Evolutionary conservation across 257 asterid genomes (phyloP), one percentile per base, ranked within the genome.

Genomic region (Cinchona pubescens): DNA sequence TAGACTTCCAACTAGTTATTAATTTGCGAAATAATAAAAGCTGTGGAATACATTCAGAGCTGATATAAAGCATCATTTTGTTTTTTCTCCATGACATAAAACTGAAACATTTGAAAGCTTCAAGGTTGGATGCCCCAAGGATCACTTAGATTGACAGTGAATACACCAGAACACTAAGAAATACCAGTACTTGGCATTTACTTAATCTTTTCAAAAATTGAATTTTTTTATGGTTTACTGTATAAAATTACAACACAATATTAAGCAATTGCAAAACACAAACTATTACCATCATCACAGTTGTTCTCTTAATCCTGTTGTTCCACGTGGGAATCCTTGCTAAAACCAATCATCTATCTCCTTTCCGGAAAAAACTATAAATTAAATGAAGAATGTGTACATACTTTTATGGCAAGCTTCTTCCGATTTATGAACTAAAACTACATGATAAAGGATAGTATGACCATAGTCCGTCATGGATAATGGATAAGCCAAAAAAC

Each of bases 1-100:
- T 65, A 64, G 30, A 67, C 35, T 18, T n/a, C 55, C 75, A 75
- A 75, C 58, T 67, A 71, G 75, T 74, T 73, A 82, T 79, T 62
- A 80, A 34, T 40, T 69, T 58, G 32, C 56, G 27, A 32, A 78
- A 25, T 58, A 23, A 27, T 21, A 51, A 43, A 71, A 37, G 55
- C 38, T n/a, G 40, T 14, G 23, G 61, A 49, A 48, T 10, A 29
- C 35, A 65, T 23, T 9, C 29, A 25, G 51, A 70, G 48, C 46
- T 32, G 37, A 55, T 35, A 18, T 51, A 18, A 49, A 10, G 34
- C 34, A n/a, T 69, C 55, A 48, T 16, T 2, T 25, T 23, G 15
- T 4, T 49, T 56, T 0, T 12, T 43, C 48, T n/a, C 71, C n/a
- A 16, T 62, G 43, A 32, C 67, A 62, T 62, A n/a, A 62, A 62